Evolutionary conservation across 306 rosid genomes (phyloP), one percentile per base, ranked within the genome.

Genomic region (Herpetospermum pedunculosum): DNA sequence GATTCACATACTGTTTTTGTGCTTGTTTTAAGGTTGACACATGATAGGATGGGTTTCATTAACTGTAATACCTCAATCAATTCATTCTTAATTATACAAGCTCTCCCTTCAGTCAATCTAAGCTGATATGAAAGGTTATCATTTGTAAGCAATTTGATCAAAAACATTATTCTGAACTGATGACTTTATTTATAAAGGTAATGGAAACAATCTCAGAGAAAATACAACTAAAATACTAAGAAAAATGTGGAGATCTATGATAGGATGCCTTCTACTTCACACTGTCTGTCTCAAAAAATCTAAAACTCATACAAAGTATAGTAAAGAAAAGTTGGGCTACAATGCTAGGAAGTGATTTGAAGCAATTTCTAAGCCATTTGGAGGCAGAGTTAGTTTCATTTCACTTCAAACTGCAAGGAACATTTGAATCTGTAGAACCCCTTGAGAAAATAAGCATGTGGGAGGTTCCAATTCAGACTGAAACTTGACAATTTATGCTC

Each of bases 221-320:
- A 62, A 18, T 29, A 60, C 21, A 60, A 60, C 69, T 30, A 60
- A 13, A 29, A 32, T 16, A 62, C 44, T 16, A 18, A 62, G 46
- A 62, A 62, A n/a, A 62, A 16, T 34, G 68, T 29, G 46, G 70
- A 62, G 26, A 62, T 32, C 46, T 62, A 62, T 62, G 70, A 62
- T n/a, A 62, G 44, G n/a, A n/a, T 60, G 37, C 68, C 68, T 63
- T 63, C 70, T 63, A 63, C 70, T 63, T 63, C 26, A n/a, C n/a
- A 63, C 26, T 63, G 46, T 2, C 44, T 63, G 68, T 60, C 68
- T 34, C 70, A 63, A 63, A 10, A n/a, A 63, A n/a, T 63, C 70
- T 63, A 63, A 29, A 8, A 29, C 9, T 34, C 43, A 58, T 60
- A 30, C 63, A 29, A 59, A 59, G 16, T 57, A 5, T 8, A 15